These are phyloP conservation scores for Hypoxylon sp. DNA, from an alignment of 2,329 filamentous ascomycete species.

Conservation along the genomic window DNA sequence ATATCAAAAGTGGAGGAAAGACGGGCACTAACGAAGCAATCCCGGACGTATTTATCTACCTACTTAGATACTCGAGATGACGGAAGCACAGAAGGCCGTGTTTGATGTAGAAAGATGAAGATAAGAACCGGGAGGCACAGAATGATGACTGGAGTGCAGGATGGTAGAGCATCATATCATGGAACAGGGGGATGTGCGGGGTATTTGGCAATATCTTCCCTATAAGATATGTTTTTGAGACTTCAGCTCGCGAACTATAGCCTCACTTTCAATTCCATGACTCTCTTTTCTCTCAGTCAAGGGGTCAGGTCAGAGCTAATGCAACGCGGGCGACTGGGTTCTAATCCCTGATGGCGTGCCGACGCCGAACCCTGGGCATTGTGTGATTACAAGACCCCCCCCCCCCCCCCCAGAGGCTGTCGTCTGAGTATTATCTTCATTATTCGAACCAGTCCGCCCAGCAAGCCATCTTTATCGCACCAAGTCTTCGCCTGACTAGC, in stretches of 20 bases:
- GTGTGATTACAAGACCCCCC: conserved; percentile 13
- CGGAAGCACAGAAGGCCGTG: too few relatives aligned
- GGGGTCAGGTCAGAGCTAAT: conserved; percentile 14
- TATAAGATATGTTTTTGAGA: neutral
- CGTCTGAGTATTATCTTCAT: conserved; percentile 2
- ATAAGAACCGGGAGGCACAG: conserved; percentile 1
- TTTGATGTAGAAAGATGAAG: neutral
- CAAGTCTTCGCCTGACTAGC: conserved; percentile 10
- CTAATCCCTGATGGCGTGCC: conserved; percentile 23
- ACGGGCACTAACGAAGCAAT: neutral
- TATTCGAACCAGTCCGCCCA: neutral
- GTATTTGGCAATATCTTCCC: conserved; percentile 1
- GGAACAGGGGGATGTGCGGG: conserved; percentile 16
- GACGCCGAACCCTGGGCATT: neutral
- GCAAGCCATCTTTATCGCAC: neutral
- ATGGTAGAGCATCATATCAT: neutral
- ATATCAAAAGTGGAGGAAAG: conserved; percentile 1
- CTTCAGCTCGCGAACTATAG: conserved; percentile 17
- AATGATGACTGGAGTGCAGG: neutral
- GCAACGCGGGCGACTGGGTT: conserved; percentile 14
- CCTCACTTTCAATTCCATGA: neutral
- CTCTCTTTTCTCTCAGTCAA: conserved; percentile 15
- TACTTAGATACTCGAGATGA: neutral
- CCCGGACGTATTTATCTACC: neutral
- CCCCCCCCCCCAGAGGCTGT: neutral